Evolutionary conservation across 768 basidiomycete species (phyloP), one percentile per base, ranked within the genome.

Genomic region (Butyriboletus loyo): DNA sequence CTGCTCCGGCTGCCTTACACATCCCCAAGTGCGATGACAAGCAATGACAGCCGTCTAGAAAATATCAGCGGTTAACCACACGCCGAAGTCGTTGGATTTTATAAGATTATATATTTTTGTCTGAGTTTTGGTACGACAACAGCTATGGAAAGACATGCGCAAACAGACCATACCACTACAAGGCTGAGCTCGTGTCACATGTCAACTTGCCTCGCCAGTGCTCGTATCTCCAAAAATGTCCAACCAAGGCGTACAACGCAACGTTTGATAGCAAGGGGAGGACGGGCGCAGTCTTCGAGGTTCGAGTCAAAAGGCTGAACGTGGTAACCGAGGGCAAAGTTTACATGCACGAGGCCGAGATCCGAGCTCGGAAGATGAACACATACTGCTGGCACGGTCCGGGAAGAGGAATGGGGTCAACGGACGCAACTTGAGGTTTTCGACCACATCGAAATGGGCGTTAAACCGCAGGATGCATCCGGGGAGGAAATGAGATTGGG

Each of bases 271-370:
- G 43, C 3, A 30, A 42, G 41, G 17, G 21, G 31, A 28, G 2
- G 9, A 11, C 4, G 19, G n/a, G 22, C 10, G n/a, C 11, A 28
- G 2, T 22, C 13, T 25, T 34, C 30, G 30, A 22, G 31, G 24
- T 2, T 24, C 8, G 50, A 55, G 53, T 40, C 36, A 28, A 44
- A 47, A 21, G 32, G 53, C n/a, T 7, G 17, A 49, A 46, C 13
- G 27, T 24, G 24, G 32, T 10, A 13, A 30, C 39, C 19, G 27
- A 54, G 30, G 48, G 30, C 27, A 22, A 45, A 10, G 8, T 5
- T 46, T 22, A 44, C 59, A 52, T 52, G 50, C 58, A 42, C 43
- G 47, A 56, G 36, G 22, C 54, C 59, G 35, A 52, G 59, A 46
- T 49, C 50, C 47, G 17, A 49, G 36, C 36, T 40, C 37, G 54